A percentile compares a stretch with the other conserved stretches of the same genome.
Evolutionary conservation across 2,329 filamentous ascomycete genomes (phyloP).

Genomic region (Phoma sp.): DNA sequence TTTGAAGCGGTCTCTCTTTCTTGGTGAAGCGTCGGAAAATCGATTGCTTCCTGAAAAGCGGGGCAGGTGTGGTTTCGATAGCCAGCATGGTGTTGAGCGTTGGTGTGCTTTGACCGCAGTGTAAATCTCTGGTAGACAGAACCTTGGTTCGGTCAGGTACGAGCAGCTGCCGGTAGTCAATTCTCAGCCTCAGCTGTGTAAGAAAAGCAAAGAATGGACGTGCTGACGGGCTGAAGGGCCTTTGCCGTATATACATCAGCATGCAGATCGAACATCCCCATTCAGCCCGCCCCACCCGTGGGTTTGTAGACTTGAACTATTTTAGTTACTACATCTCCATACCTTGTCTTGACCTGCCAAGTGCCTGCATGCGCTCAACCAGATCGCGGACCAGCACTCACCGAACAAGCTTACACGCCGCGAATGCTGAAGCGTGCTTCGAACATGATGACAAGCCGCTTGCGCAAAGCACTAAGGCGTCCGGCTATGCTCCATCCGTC

Average conservation of each 20-base stretch:
- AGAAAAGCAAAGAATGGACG: not conserved
- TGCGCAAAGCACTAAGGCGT: not conserved
- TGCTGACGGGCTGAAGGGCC: constrained; percentile 6
- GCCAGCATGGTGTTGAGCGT: constrained; percentile 18
- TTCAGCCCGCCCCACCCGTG: constrained; percentile 11
- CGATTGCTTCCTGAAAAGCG: constrained; percentile 22
- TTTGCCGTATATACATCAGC: constrained; percentile 11
- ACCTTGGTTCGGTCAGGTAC: constrained; percentile 5
- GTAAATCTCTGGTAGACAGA: not conserved
- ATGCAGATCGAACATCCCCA: not conserved
- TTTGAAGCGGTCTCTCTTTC: constrained; percentile 7
- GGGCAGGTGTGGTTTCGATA: constrained; percentile 16
- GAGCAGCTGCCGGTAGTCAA: constrained; percentile 5
- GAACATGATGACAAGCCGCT: constrained; percentile 10
- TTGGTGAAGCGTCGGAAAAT: constrained; percentile 29
- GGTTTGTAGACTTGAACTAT: constrained; percentile 1
- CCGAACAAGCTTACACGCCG: constrained; percentile 1
- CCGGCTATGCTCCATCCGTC: constrained; percentile 4
- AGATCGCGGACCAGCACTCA: not conserved
- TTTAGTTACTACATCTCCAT: not conserved
- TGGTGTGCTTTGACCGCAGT: not conserved
- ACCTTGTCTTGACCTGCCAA: constrained; percentile 13
- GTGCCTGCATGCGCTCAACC: constrained; percentile 5
- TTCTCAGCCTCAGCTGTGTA: constrained; percentile 2
- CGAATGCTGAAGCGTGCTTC: not conserved